Conservation (phyloP, 352 stramenopile genomes). For the Phytophthora megakarya region DNA sequence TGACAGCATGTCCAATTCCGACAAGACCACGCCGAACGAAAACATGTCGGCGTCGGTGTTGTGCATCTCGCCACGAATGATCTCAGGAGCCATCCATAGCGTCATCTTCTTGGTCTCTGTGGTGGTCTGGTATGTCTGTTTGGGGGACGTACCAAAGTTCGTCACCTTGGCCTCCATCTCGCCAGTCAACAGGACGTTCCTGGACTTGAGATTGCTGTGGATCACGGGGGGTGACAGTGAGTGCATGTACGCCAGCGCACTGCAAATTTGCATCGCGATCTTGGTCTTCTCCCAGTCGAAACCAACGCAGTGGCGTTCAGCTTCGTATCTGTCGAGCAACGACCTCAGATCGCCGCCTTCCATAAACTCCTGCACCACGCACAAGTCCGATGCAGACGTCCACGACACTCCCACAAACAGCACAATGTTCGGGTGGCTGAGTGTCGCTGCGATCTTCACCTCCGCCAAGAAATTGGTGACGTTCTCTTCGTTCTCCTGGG, state of each 20-base stretch:
- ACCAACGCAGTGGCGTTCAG: slow-evolving; percentile 16
- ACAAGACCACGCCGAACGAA: slow-evolving; percentile 83
- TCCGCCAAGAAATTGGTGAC: slow-evolving; percentile 47
- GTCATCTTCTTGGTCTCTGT: slow-evolving; percentile 44
- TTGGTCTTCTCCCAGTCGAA: slow-evolving; percentile 44
- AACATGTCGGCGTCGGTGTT: slow-evolving; percentile 77
- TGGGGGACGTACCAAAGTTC: slow-evolving; percentile 43
- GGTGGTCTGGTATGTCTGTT: slow-evolving; percentile 39
- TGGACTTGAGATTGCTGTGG: slow-evolving; percentile 40
- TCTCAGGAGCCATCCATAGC: slow-evolving; percentile 79
- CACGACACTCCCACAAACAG: slow-evolving; percentile 57
- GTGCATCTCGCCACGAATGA: slow-evolving; percentile 76
- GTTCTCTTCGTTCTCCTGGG: slow-evolving; percentile 12
- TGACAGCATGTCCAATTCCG: slow-evolving; percentile 56
- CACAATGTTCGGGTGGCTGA: slow-evolving; percentile 61
- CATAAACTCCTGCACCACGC: slow-evolving; percentile 49
- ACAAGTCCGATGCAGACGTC: slow-evolving; percentile 38
- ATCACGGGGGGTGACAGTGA: slow-evolving; percentile 32
- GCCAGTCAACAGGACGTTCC: slow-evolving; percentile 33
- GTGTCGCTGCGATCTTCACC: slow-evolving; percentile 44
- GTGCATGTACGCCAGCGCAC: slow-evolving; percentile 39
- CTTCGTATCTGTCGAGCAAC: slow-evolving; percentile 34
- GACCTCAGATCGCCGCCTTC: slow-evolving; percentile 40
- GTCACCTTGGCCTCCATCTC: slow-evolving; percentile 38
- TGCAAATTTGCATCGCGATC: slow-evolving; percentile 44